Percentiles rank a stretch among this genome's conserved stretches.
phyloP scores from a whole-genome alignment of 371 early-diverging fungal genomes.

The Parasitella parasitica region DNA sequence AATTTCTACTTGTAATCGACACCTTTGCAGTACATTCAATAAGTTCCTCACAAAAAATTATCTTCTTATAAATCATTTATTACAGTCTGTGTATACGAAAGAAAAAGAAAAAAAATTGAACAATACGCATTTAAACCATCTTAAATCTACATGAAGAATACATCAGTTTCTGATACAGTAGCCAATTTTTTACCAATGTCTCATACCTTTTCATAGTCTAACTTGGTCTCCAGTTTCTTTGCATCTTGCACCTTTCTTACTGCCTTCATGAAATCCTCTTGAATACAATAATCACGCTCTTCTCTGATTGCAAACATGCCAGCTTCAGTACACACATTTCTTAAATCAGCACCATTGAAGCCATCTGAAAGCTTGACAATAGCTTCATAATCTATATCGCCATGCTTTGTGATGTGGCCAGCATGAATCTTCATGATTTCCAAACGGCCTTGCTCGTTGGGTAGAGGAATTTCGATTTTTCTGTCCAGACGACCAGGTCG shows the following conservation, averaged over 20 bases:
- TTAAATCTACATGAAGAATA: background rate
- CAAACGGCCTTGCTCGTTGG: conserved; percentile 84
- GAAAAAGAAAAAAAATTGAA: background rate
- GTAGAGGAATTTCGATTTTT: conserved; percentile 99
- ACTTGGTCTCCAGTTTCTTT: conserved; percentile 98
- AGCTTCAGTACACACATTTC: conserved; percentile 99
- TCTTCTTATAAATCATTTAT: background rate
- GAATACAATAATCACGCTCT: conserved; percentile 96
- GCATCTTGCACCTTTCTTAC: conserved; percentile 98
- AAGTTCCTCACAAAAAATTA: too few species aligned
- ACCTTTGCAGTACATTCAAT: too few species aligned
- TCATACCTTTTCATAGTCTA: conserved; percentile 93
- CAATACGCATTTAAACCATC: background rate
- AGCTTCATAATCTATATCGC: conserved; percentile 97
- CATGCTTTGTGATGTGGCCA: conserved; percentile 90
- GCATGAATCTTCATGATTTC: conserved; percentile 99
- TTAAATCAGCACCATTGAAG: conserved; percentile 99
- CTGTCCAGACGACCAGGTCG: conserved; percentile 98
- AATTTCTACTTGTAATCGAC: too few species aligned
- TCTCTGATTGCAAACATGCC: conserved; percentile 99
- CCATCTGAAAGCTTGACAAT: conserved; percentile 98
- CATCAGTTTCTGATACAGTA: background rate
- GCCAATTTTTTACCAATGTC: background rate
- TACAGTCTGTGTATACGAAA: background rate
- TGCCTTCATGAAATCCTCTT: conserved; percentile 99